phyloP scores from a whole-genome alignment of 1,139 yeast genomes.

The Candida tetrigidarum region DNA sequence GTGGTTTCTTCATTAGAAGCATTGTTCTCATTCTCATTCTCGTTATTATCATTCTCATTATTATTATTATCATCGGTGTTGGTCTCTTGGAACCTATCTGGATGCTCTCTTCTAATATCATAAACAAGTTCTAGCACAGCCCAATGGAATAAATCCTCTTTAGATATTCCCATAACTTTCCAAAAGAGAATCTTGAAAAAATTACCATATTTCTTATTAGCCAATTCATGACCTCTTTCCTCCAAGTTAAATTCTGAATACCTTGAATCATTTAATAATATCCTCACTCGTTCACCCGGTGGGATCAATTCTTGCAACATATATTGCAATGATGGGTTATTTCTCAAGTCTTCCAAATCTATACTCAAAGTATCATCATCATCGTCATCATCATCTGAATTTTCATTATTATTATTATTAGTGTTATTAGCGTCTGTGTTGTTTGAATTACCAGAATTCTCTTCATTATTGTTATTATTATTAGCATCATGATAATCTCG shows the following conservation, averaged over 20 bases:
- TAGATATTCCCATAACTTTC: constrained; percentile 57
- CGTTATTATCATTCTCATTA: background rate
- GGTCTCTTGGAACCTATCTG: constrained; percentile 5
- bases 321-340: constrained; percentile 43
- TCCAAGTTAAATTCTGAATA: constrained; percentile 41
- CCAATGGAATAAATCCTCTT: constrained; percentile 52
- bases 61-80: background rate
- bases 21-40: too few species aligned
- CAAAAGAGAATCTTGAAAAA: constrained; percentile 49
- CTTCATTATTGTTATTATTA: constrained; percentile 8
- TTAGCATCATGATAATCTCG: constrained; percentile 15
- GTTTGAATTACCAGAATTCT: constrained; percentile 13
- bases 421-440: constrained; percentile 17
- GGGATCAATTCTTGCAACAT: constrained; percentile 47
- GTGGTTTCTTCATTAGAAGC: background rate
- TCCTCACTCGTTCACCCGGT: constrained; percentile 42
- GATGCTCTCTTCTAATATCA: constrained; percentile 19
- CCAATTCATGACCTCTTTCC: constrained; percentile 41
- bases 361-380: constrained; percentile 29
- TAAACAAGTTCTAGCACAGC: constrained; percentile 49
- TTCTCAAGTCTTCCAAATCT: constrained; percentile 46
- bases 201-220: constrained; percentile 38
- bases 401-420: constrained; percentile 20
- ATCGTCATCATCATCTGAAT: constrained; percentile 25
- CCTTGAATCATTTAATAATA: constrained; percentile 34